Conservation (phyloP, 345 rosid genomes). For the Corchorus capsularis region DNA sequence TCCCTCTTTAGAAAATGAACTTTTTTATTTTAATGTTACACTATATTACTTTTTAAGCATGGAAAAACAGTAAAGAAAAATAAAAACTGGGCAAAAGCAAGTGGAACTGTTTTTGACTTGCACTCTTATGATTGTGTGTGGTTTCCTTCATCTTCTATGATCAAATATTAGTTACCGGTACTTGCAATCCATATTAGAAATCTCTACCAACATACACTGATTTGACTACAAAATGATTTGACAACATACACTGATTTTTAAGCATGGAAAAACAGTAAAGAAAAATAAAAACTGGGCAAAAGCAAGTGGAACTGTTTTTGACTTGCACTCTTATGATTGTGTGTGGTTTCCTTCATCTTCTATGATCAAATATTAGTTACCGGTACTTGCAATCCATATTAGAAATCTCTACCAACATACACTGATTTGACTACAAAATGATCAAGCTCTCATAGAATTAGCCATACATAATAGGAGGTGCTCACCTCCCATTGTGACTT, state of each 20-base stretch:
- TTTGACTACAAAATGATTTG: no score
- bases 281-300: no score
- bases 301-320: background rate
- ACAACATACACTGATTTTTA: no score
- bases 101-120: background rate
- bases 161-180: background rate
- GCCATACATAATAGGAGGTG: background rate
- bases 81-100: no score
- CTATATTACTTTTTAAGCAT: no score
- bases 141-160: background rate
- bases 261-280: no score
- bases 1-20: background rate
- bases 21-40: background rate
- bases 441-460: background rate
- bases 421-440: background rate
- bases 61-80: no score
- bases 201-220: background rate
- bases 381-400: background rate
- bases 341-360: background rate
- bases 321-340: background rate
- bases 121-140: background rate
- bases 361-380: background rate
- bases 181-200: background rate
- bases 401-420: background rate
- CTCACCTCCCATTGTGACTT: background rate